Evolutionary conservation across 208 protist species (phyloP), one percentile per base, ranked within the genome.

Genomic region (Leishmania guyanensis): DNA sequence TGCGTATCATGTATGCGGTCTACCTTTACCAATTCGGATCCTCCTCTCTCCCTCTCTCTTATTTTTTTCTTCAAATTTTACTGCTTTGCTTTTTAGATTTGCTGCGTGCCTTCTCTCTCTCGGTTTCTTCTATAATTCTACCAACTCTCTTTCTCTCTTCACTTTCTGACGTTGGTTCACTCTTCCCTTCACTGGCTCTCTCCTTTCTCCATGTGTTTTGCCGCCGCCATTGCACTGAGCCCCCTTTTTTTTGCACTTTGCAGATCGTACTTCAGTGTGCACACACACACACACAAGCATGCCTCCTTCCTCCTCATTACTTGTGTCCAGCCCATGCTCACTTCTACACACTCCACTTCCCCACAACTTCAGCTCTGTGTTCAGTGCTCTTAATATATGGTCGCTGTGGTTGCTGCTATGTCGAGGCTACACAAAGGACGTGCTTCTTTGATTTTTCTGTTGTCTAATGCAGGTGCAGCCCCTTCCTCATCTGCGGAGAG

Each of bases 111-210:
- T 64, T 64, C 29, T 10, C 62, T 29, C 58, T 64, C 58, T 68
- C 29, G 12, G 2, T 68, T 29, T 68, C 62, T 1, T 39, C 29
- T 8, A 20, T 39, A 16, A 16, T 68, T n/a, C 62, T 20, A 68
- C 62, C 8, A 39, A 68, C 62, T 80, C 12, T 77, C 72, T 83
- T 60, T 53, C 75, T 75, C 29, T 73, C 29, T 80, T 48, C 73
- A 54, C 65, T 50, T 36, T 73, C 58, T 66, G 51, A 22, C 36
- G 22, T 50, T 74, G 39, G 20, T 81, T 60, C 26, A 17, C 48
- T 43, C 14, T 81, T 75, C 33, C 65, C 12, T 46, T 74, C 20
- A 53, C 43, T 51, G 17, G 46, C 53, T 80, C 29, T 54, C 43
- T 51, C 39, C n/a, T 46, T 62, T 83, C 54, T 64, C 51, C 26